Base-by-base conservation (phyloP, 2,329 filamentous ascomycete genomes). In the Westerdykella sp. region DNA sequence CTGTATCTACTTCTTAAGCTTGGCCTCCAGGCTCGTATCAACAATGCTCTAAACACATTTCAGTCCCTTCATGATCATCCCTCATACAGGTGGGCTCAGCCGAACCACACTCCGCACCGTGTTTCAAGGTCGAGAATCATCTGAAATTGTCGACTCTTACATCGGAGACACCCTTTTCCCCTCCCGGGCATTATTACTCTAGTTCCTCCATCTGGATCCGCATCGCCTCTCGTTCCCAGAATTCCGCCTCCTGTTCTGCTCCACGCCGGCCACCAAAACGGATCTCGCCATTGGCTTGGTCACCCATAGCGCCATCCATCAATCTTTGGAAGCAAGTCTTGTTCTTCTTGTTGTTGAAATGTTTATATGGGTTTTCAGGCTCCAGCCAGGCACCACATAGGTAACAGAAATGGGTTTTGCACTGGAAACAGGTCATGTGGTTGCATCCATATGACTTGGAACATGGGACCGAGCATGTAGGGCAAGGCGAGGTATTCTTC, bases 361-460 rank as follows among this genome's bases (percentile, higher is more conserved):
- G 93, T 42, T 76, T 71, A 60, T 97, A 97, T 1, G 90, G 90
- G 54, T 95, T 93, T 14, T 71, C 74, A 0, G 85, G 80, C 43
- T 84, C 78, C 34, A 98, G 75, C 85, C 87, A 97, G n/a, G 82
- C 77, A 0, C 85, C 84, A 62, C 93, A 97, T 1, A 97, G 77
- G 55, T 97, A 97, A 71, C 93, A 98, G 64, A 96, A 97, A 66
- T 97, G 91, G 2, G 87, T 85, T 40, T 84, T 76, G 72, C 93
- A 98, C 50, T 87, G 83, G 65, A 84, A 87, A 69, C 91, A 96
- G 39, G 84, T 86, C 89, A 97, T 97, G 68, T 96, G 90, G 67
- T 96, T 96, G 74, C 93, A 98, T 32, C 93, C 93, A 60, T 87
- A 82, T 1, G 85, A 87, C 73, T 98, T 98, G 63, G 95, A 87